Evolutionary conservation across 345 rosid genomes (phyloP).

Genomic region (Citrus trifoliata): DNA sequence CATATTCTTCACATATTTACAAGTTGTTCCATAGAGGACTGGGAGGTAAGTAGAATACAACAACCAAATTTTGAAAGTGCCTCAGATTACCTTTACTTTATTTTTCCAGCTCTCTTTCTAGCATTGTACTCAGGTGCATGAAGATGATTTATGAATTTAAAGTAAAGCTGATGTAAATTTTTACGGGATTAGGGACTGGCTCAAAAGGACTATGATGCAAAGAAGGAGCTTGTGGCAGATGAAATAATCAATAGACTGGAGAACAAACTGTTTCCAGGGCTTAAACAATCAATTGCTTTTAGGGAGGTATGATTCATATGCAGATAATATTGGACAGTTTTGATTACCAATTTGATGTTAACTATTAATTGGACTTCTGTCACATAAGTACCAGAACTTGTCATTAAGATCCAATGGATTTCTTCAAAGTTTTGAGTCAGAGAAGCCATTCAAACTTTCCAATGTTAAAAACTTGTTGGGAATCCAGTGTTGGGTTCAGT

Average conservation of each 20-base stretch:
- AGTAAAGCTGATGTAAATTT: slow-evolving; percentile 3
- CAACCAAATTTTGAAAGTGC: slow-evolving; percentile 11
- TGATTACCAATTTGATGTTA: not conserved
- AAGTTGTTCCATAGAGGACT: slow-evolving; percentile 79
- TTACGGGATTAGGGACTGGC: slow-evolving; percentile 59
- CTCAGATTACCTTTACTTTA: not conserved
- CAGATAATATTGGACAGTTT: not conserved
- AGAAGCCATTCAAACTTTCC: not conserved
- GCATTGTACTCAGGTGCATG: not conserved
- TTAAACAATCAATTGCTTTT: slow-evolving; percentile 64
- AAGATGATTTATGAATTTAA: not conserved
- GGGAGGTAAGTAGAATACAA: slow-evolving; percentile 54
- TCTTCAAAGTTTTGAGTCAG: not conserved
- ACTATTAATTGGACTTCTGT: not conserved
- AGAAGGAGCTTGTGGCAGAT: slow-evolving; percentile 63
- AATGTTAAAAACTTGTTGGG: not conserved
- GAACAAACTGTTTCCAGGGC: slow-evolving; percentile 79
- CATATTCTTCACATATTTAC: slow-evolving; percentile 95
- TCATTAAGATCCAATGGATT: not conserved
- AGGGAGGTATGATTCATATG: slow-evolving; percentile 57
- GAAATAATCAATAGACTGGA: slow-evolving; percentile 72
- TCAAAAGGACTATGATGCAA: slow-evolving; percentile 69
- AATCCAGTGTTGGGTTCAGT: not conserved
- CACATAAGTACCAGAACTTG: not conserved
- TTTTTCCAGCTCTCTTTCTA: not conserved